These are phyloP conservation scores for Russula sp. DNA, from an alignment of 768 basidiomycete species.

Conservation along the genomic window DNA sequence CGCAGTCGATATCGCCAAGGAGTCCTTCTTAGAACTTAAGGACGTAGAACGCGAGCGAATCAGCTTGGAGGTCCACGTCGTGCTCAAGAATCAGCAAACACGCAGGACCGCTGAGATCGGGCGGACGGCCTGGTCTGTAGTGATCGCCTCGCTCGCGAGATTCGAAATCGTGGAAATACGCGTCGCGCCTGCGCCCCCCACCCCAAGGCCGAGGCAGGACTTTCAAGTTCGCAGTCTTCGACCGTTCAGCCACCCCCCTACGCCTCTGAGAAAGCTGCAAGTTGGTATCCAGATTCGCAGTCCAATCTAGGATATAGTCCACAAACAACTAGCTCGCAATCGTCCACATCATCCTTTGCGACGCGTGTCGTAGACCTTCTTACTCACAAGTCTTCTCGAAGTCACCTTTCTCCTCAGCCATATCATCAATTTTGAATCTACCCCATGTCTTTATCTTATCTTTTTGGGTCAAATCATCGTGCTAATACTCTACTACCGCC, in stretches of 20 bases:
- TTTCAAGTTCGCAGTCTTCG: neutral
- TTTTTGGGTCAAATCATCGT: neutral
- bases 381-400: slow-evolving; percentile 6
- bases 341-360: neutral
- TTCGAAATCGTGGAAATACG: slow-evolving; percentile 36
- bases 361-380: slow-evolving; percentile 13
- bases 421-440: neutral
- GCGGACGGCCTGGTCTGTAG: slow-evolving; percentile 33
- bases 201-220: neutral
- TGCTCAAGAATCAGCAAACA: slow-evolving; percentile 21
- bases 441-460: neutral
- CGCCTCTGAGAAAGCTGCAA: neutral
- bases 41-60: slow-evolving; percentile 29
- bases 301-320: neutral
- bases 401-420: neutral
- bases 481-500: too few relatives aligned
- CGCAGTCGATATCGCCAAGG: slow-evolving; percentile 29
- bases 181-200: slow-evolving; percentile 2
- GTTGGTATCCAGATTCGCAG: neutral
- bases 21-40: slow-evolving; percentile 32
- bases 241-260: slow-evolving; percentile 22
- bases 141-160: slow-evolving; percentile 29
- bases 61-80: slow-evolving; percentile 32
- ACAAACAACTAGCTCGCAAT: neutral
- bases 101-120: slow-evolving; percentile 31